Percentiles rank a stretch among this genome's conserved stretches.
Evolutionary conservation across 2,329 filamentous ascomycete species (phyloP).

Genomic region (Paecilomyces fulvus): DNA sequence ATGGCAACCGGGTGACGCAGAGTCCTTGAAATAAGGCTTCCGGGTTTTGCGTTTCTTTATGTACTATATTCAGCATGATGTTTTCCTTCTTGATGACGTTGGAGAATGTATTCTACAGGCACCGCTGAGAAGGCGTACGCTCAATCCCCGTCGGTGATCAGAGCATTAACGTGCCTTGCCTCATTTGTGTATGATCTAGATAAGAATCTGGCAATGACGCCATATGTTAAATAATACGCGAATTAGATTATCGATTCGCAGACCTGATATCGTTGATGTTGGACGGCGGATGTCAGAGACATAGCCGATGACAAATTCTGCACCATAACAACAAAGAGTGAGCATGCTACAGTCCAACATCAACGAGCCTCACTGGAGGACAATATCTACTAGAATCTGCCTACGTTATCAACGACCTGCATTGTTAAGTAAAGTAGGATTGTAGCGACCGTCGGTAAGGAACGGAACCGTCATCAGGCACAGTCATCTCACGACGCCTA

Average conservation of each 20-base stretch:
- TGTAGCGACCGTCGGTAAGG: conserved; percentile 62
- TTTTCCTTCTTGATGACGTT: neutral
- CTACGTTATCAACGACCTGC: neutral
- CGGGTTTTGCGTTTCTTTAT: conserved; percentile 2
- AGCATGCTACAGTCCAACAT: too few relatives aligned
- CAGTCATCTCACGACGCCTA: conserved; percentile 14
- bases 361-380: neutral
- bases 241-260: neutral
- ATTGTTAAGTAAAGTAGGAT: conserved; percentile 7
- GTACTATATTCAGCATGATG: conserved; percentile 8
- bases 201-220: neutral
- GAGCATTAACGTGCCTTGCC: neutral
- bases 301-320: neutral
- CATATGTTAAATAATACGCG: neutral
- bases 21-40: conserved; percentile 12
- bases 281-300: too few relatives aligned
- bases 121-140: neutral
- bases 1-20: conserved; percentile 52
- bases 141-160: neutral
- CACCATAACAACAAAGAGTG: neutral
- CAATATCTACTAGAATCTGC: neutral
- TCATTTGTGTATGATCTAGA: neutral
- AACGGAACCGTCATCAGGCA: conserved; percentile 50
- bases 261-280: neutral
- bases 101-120: neutral